These are phyloP conservation scores for Hymenoscyphus repandus DNA, from an alignment of 2,329 filamentous ascomycete genomes.

Conservation along the genomic window DNA sequence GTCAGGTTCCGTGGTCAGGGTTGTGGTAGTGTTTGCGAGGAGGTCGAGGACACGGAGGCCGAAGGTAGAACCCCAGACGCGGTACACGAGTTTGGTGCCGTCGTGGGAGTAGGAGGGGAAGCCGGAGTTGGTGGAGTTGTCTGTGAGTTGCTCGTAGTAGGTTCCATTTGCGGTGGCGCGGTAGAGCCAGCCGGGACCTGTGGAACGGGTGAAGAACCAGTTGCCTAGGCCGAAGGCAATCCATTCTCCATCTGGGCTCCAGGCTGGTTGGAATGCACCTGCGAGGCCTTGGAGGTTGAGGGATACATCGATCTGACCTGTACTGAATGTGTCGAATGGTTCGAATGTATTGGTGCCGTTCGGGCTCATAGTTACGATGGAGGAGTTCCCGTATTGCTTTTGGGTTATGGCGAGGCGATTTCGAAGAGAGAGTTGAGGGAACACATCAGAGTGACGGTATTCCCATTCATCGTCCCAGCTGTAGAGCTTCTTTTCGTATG, in stretches of 20 bases:
- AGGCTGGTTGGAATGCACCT: constrained; percentile 19
- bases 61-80: constrained; percentile 28
- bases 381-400: constrained; percentile 38
- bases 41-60: constrained; percentile 33
- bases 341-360: constrained; percentile 25
- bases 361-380: constrained; percentile 32
- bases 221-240: constrained; percentile 36
- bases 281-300: constrained; percentile 27
- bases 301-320: constrained; percentile 16
- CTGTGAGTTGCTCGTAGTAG: constrained; percentile 31
- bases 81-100: constrained; percentile 34
- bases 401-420: constrained; percentile 33
- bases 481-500: constrained; percentile 34
- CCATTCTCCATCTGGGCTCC: constrained; percentile 36
- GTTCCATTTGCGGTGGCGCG: constrained; percentile 16
- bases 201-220: constrained; percentile 37
- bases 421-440: constrained; percentile 26
- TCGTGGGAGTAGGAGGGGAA: constrained; percentile 37
- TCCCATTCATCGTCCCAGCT: constrained; percentile 38
- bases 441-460: constrained; percentile 40
- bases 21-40: constrained; percentile 21
- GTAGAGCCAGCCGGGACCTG: constrained; percentile 16
- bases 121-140: constrained; percentile 33
- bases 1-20: constrained; percentile 31
- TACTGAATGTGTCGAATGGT: constrained; percentile 27